Percentiles rank a stretch among this genome's conserved stretches.
These are phyloP conservation scores for Jamesozyma rosinii DNA, from an alignment of 805 yeast species.

Conservation along the genomic window DNA sequence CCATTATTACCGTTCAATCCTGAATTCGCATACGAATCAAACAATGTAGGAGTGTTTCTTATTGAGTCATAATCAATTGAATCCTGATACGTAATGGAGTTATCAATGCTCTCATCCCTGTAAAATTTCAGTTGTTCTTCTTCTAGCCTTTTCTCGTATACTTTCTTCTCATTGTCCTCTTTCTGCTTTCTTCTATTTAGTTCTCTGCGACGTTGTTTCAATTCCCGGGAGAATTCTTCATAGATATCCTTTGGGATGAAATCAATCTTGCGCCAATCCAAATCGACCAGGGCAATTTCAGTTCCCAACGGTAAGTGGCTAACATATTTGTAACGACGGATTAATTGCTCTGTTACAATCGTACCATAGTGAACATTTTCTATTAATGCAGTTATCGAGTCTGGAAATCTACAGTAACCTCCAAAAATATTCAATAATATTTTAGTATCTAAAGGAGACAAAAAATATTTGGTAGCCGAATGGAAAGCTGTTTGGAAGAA, in stretches of 20 bases:
- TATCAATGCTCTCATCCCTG: conserved; percentile 46
- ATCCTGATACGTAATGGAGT: conserved; percentile 23
- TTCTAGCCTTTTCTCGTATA: conserved; percentile 52
- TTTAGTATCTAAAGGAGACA: conserved; percentile 73
- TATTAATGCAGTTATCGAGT: conserved; percentile 47
- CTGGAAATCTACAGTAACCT: conserved; percentile 58
- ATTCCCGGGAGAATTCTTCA: conserved; percentile 43
- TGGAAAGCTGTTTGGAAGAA: conserved; percentile 74
- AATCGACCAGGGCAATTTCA: conserved; percentile 70
- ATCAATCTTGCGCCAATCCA: conserved; percentile 61
- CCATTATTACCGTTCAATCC: background rate
- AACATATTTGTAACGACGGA: conserved; percentile 62
- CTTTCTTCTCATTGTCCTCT: conserved; percentile 52
- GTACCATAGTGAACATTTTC: conserved; percentile 65
- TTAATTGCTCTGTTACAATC: conserved; percentile 46
- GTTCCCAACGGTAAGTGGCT: conserved; percentile 81
- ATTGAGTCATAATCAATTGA: conserved; percentile 20
- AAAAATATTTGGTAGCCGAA: conserved; percentile 53
- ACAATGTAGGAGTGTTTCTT: conserved; percentile 19
- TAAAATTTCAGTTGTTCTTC: conserved; percentile 49
- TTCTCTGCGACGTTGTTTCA: conserved; percentile 47
- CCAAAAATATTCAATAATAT: conserved; percentile 57
- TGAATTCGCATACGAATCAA: conserved; percentile 25
- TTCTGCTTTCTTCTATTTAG: conserved; percentile 40
- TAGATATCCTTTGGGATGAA: conserved; percentile 37